Percentiles rank a stretch among this genome's conserved stretches.
Evolutionary conservation across 2,329 filamentous ascomycete genomes (phyloP).

Genomic region (Mycosphaerella sp.): DNA sequence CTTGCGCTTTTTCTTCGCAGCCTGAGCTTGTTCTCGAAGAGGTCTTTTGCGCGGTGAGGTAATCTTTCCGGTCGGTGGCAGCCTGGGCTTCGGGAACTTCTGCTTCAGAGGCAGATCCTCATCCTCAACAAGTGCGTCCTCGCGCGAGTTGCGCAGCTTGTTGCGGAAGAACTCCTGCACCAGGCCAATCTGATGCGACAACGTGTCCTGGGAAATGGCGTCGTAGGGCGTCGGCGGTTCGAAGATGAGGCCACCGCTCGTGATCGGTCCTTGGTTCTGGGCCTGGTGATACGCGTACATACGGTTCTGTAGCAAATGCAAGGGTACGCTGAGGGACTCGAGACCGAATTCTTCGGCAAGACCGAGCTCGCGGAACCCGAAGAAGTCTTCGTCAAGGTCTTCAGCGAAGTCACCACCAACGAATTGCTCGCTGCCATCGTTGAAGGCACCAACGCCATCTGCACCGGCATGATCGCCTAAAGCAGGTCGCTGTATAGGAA

Average conservation of each 20-base stretch:
- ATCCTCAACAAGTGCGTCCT: slow-evolving; percentile 82
- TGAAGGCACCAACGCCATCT: slow-evolving; percentile 86
- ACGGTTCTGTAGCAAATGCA: slow-evolving; percentile 88
- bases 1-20: slow-evolving; percentile 85
- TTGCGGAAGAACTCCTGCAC: slow-evolving; percentile 86
- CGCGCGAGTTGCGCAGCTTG: slow-evolving; percentile 77
- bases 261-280: slow-evolving; percentile 59
- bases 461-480: slow-evolving; percentile 66
- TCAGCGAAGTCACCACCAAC: slow-evolving; percentile 95
- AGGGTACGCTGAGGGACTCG: slow-evolving; percentile 79
- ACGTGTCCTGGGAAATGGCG: slow-evolving; percentile 70
- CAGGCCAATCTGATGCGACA: slow-evolving; percentile 75
- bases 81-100: slow-evolving; percentile 56
- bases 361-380: slow-evolving; percentile 92
- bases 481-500: slow-evolving; percentile 59
- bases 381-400: slow-evolving; percentile 97
- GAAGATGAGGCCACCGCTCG: slow-evolving; percentile 58
- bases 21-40: slow-evolving; percentile 71
- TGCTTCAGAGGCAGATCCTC: slow-evolving; percentile 93
- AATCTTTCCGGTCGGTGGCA: slow-evolving; percentile 77
- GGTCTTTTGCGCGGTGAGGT: slow-evolving; percentile 76
- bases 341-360: slow-evolving; percentile 86
- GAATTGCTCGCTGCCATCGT: slow-evolving; percentile 95
- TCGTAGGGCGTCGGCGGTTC: slow-evolving; percentile 64
- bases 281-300: slow-evolving; percentile 80